Evolutionary conservation across 148 eudicot genomes (phyloP).

Genomic region (Salicornia ramosissima): DNA sequence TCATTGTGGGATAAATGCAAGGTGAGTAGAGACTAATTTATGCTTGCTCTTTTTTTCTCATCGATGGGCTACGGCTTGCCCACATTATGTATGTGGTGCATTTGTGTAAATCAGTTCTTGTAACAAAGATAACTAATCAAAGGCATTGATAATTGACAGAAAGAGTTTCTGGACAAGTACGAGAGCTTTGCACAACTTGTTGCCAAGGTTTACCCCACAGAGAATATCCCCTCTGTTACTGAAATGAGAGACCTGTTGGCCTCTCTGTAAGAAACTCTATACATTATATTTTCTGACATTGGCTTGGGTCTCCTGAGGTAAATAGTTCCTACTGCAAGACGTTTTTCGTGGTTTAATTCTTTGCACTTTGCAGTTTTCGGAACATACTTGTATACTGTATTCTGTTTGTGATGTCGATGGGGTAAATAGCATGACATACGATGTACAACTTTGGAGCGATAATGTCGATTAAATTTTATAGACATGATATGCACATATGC

Average conservation of each 20-base stretch:
- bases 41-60: conserved; percentile 2
- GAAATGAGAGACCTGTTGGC: conserved; percentile 86
- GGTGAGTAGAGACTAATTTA: conserved; percentile 33
- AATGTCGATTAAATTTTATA: too few relatives aligned
- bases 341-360: too few relatives aligned
- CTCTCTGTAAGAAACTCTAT: conserved; percentile 42
- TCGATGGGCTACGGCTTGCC: too few relatives aligned
- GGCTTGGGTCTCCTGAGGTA: not conserved
- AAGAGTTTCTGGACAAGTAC: conserved; percentile 90
- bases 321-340: too few relatives aligned
- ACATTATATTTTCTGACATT: not conserved
- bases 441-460: too few relatives aligned
- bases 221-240: conserved; percentile 59
- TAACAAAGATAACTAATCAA: conserved; percentile 10
- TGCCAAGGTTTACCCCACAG: conserved; percentile 71
- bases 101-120: not conserved
- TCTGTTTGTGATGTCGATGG: too few relatives aligned
- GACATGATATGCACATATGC: too few relatives aligned
- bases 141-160: conserved; percentile 40
- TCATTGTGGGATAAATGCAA: conserved; percentile 98
- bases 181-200: conserved; percentile 87
- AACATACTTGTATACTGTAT: too few relatives aligned
- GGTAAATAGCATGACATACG: too few relatives aligned
- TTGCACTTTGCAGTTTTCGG: too few relatives aligned
- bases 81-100: not conserved